These are phyloP conservation scores for Mortierella claussenii DNA, from an alignment of 192 early-diverging fungal species.

Conservation along the genomic window DNA sequence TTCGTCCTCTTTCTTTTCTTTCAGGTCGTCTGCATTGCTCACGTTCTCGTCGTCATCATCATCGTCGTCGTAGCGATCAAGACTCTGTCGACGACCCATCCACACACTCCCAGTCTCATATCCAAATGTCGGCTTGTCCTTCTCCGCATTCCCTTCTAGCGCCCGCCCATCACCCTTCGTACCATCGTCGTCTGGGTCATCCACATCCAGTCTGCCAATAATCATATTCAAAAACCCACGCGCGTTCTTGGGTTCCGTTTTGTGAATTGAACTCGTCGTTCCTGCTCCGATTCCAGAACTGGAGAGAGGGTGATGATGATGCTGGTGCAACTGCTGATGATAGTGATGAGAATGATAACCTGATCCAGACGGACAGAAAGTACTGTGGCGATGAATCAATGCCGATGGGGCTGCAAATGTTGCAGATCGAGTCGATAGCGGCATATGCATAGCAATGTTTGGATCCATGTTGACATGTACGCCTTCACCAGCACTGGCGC, in stretches of 20 bases:
- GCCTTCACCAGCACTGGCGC: too few species aligned
- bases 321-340: background rate
- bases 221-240: conserved; percentile 45
- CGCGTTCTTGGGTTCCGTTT: conserved; percentile 12
- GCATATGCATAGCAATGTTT: too few species aligned
- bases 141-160: too few species aligned
- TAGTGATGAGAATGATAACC: background rate
- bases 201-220: conserved; percentile 28
- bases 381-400: background rate
- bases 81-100: conserved; percentile 20
- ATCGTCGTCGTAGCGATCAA: conserved; percentile 22
- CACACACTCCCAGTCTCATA: conserved; percentile 40
- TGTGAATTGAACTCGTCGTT: conserved; percentile 1
- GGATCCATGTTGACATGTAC: too few species aligned
- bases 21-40: background rate
- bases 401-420: too few species aligned
- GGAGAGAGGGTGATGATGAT: background rate
- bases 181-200: conserved; percentile 7
- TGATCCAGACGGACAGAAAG: background rate
- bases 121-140: conserved; percentile 27
- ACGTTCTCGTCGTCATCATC: conserved; percentile 46
- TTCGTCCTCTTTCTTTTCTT: background rate
- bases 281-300: background rate
- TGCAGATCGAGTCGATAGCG: too few species aligned
- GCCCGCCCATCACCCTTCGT: background rate